Evolutionary conservation across 805 yeast genomes (phyloP).

Genomic region (Cyberlindnera galapagoensis): DNA sequence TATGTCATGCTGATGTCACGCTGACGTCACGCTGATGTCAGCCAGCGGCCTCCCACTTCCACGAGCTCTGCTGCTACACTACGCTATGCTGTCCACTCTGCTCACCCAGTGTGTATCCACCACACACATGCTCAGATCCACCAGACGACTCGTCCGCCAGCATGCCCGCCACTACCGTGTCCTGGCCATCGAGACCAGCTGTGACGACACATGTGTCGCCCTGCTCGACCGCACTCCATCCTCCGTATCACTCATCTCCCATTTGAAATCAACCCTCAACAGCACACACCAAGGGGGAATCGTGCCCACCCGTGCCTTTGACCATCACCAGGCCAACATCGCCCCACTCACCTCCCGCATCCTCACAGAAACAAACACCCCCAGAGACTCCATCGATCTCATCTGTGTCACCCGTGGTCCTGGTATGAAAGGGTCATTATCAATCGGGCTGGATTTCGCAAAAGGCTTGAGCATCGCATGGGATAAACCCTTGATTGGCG

Average conservation of each 20-base stretch:
- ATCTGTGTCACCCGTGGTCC: conserved; percentile 94
- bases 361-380: conserved; percentile 2
- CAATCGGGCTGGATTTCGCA: conserved; percentile 77
- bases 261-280: conserved; percentile 59
- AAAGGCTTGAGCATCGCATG: conserved; percentile 80
- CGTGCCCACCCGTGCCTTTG: conserved; percentile 77
- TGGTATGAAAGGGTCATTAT: conserved; percentile 87
- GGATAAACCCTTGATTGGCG: conserved; percentile 75
- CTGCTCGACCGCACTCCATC: conserved; percentile 45
- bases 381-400: conserved; percentile 47
- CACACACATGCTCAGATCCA: too few relatives aligned
- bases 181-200: conserved; percentile 84
- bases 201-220: conserved; percentile 93
- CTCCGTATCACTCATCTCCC: conserved; percentile 39
- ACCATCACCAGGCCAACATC: conserved; percentile 62
- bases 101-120: too few relatives aligned
- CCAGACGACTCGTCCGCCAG: too few relatives aligned
- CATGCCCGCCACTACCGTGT: too few relatives aligned
- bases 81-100: too few relatives aligned
- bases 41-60: too few relatives aligned
- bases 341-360: conserved; percentile 44
- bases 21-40: too few relatives aligned
- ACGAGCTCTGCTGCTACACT: too few relatives aligned
- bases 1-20: too few relatives aligned
- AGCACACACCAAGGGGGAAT: conserved; percentile 74